Percentiles rank a stretch among this genome's conserved stretches.
Evolutionary conservation across 2,329 filamentous ascomycete species (phyloP).

Genomic region (Cytospora piceae): DNA sequence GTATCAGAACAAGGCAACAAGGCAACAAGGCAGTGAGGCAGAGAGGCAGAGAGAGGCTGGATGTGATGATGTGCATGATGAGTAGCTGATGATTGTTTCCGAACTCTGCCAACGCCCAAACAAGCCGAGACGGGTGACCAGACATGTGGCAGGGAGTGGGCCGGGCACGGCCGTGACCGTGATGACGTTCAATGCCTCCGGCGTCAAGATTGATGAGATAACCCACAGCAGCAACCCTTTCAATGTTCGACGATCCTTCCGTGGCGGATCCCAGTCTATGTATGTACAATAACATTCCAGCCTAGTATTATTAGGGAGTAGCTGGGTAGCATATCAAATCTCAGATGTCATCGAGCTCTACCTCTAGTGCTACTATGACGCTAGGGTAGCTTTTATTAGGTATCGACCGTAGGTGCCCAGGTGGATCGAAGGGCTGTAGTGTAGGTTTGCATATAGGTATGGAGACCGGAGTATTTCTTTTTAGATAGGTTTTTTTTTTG

Average conservation of each 20-base stretch:
- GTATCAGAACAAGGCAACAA: not conserved
- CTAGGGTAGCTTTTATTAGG: constrained; percentile 19
- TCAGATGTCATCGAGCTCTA: not conserved
- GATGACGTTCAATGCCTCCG: constrained; percentile 22
- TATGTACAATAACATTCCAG: not conserved
- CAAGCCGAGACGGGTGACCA: not conserved
- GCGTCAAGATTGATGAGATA: constrained; percentile 1
- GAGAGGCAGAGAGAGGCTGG: not conserved
- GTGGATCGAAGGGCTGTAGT: constrained; percentile 9
- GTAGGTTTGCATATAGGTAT: constrained; percentile 2
- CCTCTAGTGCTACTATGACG: constrained; percentile 13
- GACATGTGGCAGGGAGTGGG: constrained; percentile 3
- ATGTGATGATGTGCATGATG: not conserved
- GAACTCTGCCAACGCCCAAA: not conserved
- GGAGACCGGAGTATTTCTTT: not conserved
- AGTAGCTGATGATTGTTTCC: not conserved
- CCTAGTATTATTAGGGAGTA: not conserved
- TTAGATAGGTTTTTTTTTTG: not conserved
- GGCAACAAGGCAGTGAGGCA: too few relatives aligned
- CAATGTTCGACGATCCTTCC: not conserved
- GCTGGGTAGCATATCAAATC: not conserved
- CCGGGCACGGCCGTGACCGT: constrained; percentile 25
- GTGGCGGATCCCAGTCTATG: too few relatives aligned
- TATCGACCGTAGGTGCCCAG: constrained; percentile 22
- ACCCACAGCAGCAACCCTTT: not conserved